A percentile compares a stretch with the other conserved stretches of the same genome.
phyloP scores from a whole-genome alignment of 306 rosid genomes.

The Dicorynia guianensis region DNA sequence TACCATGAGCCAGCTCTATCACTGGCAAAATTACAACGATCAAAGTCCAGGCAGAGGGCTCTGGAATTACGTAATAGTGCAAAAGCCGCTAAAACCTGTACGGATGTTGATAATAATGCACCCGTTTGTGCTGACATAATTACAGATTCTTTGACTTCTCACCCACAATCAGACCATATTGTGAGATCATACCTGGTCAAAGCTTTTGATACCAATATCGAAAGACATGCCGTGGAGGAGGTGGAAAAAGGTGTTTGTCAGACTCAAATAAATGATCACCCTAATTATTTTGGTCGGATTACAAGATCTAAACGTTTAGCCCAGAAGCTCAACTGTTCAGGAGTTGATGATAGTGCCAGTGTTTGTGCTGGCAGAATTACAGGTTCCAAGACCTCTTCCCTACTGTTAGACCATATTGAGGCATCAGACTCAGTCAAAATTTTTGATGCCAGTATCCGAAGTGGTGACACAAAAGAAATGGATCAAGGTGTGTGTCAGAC shows the following conservation, averaged over 20 bases:
- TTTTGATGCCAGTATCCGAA: conserved; percentile 41
- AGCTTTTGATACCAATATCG: conserved; percentile 43
- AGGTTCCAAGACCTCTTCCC: conserved; percentile 50
- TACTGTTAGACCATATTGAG: conserved; percentile 47
- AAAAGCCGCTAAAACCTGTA: conserved; percentile 45
- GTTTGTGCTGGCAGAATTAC: conserved; percentile 44
- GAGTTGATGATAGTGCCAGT: conserved; percentile 42
- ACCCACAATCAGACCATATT: conserved; percentile 45
- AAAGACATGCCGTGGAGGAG: conserved; percentile 50
- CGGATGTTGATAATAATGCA: conserved; percentile 44
- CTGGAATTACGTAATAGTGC: conserved; percentile 73
- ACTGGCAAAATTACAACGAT: conserved; percentile 79
- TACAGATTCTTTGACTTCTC: conserved; percentile 48
- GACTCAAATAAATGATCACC: conserved; percentile 37
- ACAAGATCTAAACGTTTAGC: conserved; percentile 57
- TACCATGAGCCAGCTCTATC: conserved; percentile 68
- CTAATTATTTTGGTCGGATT: conserved; percentile 42
- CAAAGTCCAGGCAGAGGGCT: conserved; percentile 90
- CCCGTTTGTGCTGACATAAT: conserved; percentile 43
- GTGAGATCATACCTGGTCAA: conserved; percentile 50
- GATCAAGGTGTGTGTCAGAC: conserved; percentile 40
- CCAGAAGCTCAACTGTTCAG: conserved; percentile 39
- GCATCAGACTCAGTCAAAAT: conserved; percentile 49
- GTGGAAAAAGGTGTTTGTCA: conserved; percentile 36
- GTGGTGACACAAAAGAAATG: conserved; percentile 51